These are phyloP conservation scores for Ceratocystis smalleyi DNA, from an alignment of 2,329 filamentous ascomycete species.

Conservation along the genomic window DNA sequence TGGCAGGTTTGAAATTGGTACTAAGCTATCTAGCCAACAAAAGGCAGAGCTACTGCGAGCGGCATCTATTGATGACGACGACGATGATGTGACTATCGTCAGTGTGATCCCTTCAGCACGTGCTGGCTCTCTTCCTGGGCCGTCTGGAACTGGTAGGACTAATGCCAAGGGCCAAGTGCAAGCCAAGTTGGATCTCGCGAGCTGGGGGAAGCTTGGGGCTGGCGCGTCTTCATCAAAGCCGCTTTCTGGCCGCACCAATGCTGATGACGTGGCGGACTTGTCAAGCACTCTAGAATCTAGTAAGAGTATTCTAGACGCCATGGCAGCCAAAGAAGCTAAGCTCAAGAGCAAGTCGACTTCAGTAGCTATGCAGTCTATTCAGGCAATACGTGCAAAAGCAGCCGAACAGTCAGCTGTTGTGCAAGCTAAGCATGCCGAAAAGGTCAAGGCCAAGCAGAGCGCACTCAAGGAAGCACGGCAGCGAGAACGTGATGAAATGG, in stretches of 20 bases:
- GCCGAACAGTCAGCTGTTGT: conserved; percentile 14
- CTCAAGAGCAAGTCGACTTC: conserved; percentile 19
- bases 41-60: conserved; percentile 64
- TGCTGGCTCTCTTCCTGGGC: not conserved
- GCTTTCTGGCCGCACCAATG: conserved; percentile 26
- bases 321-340: conserved; percentile 28
- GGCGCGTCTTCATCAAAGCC: conserved; percentile 19
- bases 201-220: conserved; percentile 40
- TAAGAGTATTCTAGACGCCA: conserved; percentile 31
- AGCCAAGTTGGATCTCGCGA: conserved; percentile 36
- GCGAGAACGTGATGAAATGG: conserved; percentile 58
- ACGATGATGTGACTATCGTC: conserved; percentile 9
- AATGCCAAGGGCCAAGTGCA: conserved; percentile 34
- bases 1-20: conserved; percentile 46
- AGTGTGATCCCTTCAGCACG: conserved; percentile 17
- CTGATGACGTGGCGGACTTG: conserved; percentile 33
- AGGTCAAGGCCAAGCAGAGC: conserved; percentile 19
- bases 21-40: conserved; percentile 67
- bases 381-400: conserved; percentile 12
- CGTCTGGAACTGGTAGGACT: conserved; percentile 15
- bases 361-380: conserved; percentile 15
- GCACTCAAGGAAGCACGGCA: conserved; percentile 55
- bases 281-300: conserved; percentile 33
- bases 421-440: conserved; percentile 20
- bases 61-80: conserved; percentile 39